These are phyloP conservation scores for Fraxinus quadrangulata DNA, from an alignment of 257 asterid genomes.

Conservation along the genomic window DNA sequence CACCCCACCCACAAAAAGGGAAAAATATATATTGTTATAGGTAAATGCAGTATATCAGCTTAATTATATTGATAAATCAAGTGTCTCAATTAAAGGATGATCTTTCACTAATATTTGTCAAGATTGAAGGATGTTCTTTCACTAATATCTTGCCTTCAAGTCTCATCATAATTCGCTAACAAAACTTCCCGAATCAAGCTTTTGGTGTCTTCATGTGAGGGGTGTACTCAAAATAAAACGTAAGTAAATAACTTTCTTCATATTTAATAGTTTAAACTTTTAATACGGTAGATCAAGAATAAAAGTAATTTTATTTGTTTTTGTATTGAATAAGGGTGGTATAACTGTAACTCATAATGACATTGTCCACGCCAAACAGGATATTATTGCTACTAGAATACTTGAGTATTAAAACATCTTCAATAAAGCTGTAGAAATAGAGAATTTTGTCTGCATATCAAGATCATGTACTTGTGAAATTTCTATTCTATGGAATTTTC, in stretches of 20 bases:
- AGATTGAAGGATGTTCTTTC: no score
- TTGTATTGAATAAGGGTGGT: neutral
- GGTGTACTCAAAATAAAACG: no score
- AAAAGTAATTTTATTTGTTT: neutral
- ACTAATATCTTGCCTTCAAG: no score
- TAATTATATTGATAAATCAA: neutral
- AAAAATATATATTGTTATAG: neutral
- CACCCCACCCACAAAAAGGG: neutral
- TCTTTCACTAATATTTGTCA: neutral
- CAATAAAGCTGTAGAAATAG: neutral
- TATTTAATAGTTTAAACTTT: no score
- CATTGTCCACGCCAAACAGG: slow-evolving; percentile 16
- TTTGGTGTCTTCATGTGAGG: no score
- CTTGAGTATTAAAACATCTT: slow-evolving; percentile 1
- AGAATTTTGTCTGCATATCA: neutral
- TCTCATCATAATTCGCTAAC: no score
- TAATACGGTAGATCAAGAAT: no score
- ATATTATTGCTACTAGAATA: slow-evolving; percentile 1
- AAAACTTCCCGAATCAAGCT: no score
- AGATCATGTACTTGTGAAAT: neutral
- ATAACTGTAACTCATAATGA: slow-evolving; percentile 1
- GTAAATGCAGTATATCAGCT: neutral
- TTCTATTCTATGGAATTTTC: neutral
- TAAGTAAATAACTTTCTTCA: neutral
- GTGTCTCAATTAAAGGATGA: neutral